Evolutionary conservation across 2,329 filamentous ascomycete species (phyloP), one percentile per base, ranked within the genome.

Genomic region (Ilyonectria robusta): DNA sequence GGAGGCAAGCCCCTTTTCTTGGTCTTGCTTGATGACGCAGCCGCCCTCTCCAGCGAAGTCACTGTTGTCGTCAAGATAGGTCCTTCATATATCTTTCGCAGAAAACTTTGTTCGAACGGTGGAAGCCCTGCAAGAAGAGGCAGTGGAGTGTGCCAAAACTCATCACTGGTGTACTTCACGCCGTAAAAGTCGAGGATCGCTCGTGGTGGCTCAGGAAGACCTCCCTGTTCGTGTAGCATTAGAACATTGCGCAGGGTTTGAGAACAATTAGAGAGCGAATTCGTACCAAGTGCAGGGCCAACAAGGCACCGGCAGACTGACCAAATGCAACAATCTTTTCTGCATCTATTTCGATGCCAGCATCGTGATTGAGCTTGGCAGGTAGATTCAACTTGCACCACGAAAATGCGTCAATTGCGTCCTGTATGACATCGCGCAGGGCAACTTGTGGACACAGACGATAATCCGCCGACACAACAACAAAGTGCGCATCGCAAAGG

Each of bases 151-250:
- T 60, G 58, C 23, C 48, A 60, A 44, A 37, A 48, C 33, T 21
- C 46, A 54, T 60, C 58, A 3, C 19, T 42, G 47, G 46, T 21
- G 35, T 60, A 60, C 15, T 60, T 60, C 7, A 53, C 40, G 9
- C 58, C 58, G 47, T 60, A 60, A 11, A 53, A 21, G 33, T 60
- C 58, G 35, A 60, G 35, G 21, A 60, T 60, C 9, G 58, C 58
- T 15, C 23, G 47, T 29, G 58, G 58, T 37, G 58, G 58, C 35
- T 50, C 33, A 35, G 47, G 47, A 11, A 60, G 37, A n/a, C 47
- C 15, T 31, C 48, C 48, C 48, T 53, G 15, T 33, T 53, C 15
- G 26, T 6, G 4, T 1, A 35, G 5, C 6, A 1, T 53, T 53
- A 50, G 23, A 23, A 26, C 9, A 4, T 11, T 15, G 9, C 15